Conservation (phyloP, 2,329 filamentous ascomycete species). For the Cladosporium halotolerans region DNA sequence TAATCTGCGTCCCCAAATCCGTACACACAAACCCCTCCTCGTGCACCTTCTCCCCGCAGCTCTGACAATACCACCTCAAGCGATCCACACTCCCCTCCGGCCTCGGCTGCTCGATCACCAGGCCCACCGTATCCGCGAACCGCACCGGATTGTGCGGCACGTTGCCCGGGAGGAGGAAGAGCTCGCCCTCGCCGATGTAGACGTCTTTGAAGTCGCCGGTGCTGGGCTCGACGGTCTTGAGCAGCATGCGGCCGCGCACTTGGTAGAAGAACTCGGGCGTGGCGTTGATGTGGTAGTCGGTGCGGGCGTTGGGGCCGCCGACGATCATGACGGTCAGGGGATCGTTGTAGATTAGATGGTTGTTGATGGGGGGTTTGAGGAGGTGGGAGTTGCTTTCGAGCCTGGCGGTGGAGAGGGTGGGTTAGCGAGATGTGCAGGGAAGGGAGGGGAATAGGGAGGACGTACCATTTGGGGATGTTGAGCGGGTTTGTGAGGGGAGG, state of each 20-base stretch:
- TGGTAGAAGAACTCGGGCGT: slow-evolving; percentile 99
- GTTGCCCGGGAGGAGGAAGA: slow-evolving; percentile 89
- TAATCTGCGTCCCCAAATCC: slow-evolving; percentile 90
- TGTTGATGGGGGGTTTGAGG: slow-evolving; percentile 89
- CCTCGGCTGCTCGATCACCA: slow-evolving; percentile 82
- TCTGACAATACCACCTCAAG: slow-evolving; percentile 84
- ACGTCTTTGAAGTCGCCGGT: slow-evolving; percentile 68
- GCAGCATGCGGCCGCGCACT: slow-evolving; percentile 84
- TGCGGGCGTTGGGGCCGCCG: slow-evolving; percentile 89
- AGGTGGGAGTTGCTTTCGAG: slow-evolving; percentile 87
- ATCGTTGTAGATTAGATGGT: slow-evolving; percentile 91
- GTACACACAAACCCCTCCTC: slow-evolving; percentile 84
- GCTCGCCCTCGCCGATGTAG: slow-evolving; percentile 82
- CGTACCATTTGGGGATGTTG: slow-evolving; percentile 41
- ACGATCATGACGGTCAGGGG: slow-evolving; percentile 87
- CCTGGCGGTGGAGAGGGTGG: slow-evolving; percentile 46
- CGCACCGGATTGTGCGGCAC: slow-evolving; percentile 95
- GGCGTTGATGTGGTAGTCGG: slow-evolving; percentile 96
- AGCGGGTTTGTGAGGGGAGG: slow-evolving; percentile 26
- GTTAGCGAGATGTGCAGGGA: not conserved
- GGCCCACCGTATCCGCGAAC: slow-evolving; percentile 87
- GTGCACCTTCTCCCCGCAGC: slow-evolving; percentile 67
- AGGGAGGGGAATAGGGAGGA: slow-evolving; percentile 10
- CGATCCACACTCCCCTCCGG: slow-evolving; percentile 65
- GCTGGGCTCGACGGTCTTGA: slow-evolving; percentile 74